Evolutionary conservation across 2,329 filamentous ascomycete genomes (phyloP).

Genomic region (Alternaria sp.): DNA sequence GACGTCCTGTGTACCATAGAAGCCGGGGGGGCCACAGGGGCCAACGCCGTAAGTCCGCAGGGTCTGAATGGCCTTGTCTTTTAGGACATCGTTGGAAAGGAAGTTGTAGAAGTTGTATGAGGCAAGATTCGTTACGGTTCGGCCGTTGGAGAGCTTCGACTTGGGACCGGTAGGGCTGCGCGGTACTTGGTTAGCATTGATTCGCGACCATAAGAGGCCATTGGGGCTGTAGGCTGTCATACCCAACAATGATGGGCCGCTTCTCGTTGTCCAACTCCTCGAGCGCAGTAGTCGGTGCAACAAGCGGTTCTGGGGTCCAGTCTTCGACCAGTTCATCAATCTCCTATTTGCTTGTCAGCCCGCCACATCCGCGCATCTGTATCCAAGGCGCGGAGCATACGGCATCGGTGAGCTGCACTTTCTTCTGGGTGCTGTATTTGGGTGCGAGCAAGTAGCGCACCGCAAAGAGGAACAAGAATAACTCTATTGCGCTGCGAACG

Average conservation of each 20-base stretch:
- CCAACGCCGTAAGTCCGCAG: constrained; percentile 95
- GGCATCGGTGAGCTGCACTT: constrained; percentile 87
- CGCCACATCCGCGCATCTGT: neutral
- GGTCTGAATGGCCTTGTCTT: constrained; percentile 93
- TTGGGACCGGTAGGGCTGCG: constrained; percentile 85
- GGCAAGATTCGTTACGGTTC: constrained; percentile 90
- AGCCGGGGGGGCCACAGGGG: constrained; percentile 94
- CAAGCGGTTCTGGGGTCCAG: constrained; percentile 93
- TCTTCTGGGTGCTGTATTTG: constrained; percentile 89
- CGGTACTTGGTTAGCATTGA: constrained; percentile 19
- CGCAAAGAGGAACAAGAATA: constrained; percentile 94
- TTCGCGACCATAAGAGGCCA: neutral
- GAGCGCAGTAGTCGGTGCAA: constrained; percentile 73
- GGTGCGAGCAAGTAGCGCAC: constrained; percentile 91
- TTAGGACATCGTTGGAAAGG: constrained; percentile 88
- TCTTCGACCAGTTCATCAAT: constrained; percentile 97
- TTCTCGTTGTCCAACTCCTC: constrained; percentile 87
- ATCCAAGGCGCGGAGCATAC: constrained; percentile 46
- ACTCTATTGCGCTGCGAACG: constrained; percentile 88
- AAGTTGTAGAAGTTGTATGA: constrained; percentile 99
- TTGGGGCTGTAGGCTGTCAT: constrained; percentile 26
- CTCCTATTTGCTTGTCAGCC: constrained; percentile 63
- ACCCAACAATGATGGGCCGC: constrained; percentile 88
- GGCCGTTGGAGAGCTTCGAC: constrained; percentile 85
- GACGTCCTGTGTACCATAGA: constrained; percentile 98